These are phyloP conservation scores for Micractinium sp. DNA, from an alignment of 139 green algal genomes.

Conservation along the genomic window DNA sequence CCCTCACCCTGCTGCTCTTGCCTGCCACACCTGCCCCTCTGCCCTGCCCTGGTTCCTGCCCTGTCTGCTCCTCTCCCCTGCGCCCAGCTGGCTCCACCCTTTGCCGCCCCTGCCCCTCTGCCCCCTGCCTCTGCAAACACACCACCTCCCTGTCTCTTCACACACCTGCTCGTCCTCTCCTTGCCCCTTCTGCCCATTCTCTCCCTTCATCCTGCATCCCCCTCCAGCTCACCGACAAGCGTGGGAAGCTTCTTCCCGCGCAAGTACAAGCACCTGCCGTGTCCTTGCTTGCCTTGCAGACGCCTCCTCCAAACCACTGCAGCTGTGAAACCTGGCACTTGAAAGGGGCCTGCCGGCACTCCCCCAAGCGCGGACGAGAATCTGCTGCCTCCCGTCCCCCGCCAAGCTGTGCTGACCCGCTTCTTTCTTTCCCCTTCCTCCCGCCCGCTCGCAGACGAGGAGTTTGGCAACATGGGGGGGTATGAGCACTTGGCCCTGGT, in stretches of 20 bases:
- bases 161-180: not conserved
- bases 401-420: not conserved
- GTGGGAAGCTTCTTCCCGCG: too few species aligned
- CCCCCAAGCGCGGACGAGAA: too few species aligned
- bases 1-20: not conserved
- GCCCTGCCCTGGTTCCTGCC: too few species aligned
- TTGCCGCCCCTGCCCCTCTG: not conserved
- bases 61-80: not conserved
- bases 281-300: too few species aligned
- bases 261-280: too few species aligned
- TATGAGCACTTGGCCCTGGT: conserved; percentile 63
- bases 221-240: too few species aligned
- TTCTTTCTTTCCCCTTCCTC: not conserved
- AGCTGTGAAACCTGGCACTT: too few species aligned
- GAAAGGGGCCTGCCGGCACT: not conserved
- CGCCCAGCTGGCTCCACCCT: not conserved
- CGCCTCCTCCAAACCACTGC: too few species aligned
- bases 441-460: conserved; percentile 44
- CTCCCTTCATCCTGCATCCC: not conserved
- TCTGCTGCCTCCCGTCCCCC: not conserved
- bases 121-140: not conserved
- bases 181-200: not conserved
- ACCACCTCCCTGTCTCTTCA: not conserved
- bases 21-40: too few species aligned
- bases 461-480: conserved; percentile 64